A percentile compares a stretch with the other conserved stretches of the same genome.
Conservation (phyloP, 1,284 basidiomycete genomes). For the Ganoderma boninense region DNA sequence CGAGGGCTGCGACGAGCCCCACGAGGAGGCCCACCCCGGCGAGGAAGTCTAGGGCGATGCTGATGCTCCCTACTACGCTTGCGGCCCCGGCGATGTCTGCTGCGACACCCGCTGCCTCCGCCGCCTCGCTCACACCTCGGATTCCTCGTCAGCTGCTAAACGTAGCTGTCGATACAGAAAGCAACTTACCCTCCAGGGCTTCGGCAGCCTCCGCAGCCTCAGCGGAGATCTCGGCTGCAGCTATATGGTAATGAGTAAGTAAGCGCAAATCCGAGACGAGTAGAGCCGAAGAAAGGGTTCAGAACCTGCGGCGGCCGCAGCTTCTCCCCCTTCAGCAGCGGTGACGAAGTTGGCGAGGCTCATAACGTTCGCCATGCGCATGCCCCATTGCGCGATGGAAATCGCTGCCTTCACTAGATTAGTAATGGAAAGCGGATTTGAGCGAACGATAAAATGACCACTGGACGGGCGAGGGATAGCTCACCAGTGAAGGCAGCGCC, state of each 20-base stretch:
- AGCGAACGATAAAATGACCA: background rate
- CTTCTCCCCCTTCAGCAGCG: background rate
- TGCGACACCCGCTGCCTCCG: background rate
- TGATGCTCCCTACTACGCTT: background rate
- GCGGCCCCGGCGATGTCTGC: background rate
- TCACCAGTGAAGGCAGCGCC: background rate
- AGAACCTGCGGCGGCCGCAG: background rate
- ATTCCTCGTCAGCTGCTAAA: too few species aligned
- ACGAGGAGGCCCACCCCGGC: background rate
- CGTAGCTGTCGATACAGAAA: background rate
- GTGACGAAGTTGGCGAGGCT: background rate
- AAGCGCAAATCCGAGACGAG: background rate
- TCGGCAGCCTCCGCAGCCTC: background rate
- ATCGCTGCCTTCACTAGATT: background rate
- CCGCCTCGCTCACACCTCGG: background rate
- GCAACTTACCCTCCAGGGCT: background rate
- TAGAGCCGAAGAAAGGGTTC: background rate
- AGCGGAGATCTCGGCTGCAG: background rate
- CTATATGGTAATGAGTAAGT: background rate
- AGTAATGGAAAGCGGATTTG: background rate
- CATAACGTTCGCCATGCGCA: background rate
- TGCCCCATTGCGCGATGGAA: background rate
- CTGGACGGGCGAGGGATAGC: background rate
- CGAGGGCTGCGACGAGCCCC: background rate
- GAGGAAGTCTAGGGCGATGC: background rate